Evolutionary conservation across 805 yeast genomes (phyloP).

Genomic region (Metschnikowia kunwiensis): DNA sequence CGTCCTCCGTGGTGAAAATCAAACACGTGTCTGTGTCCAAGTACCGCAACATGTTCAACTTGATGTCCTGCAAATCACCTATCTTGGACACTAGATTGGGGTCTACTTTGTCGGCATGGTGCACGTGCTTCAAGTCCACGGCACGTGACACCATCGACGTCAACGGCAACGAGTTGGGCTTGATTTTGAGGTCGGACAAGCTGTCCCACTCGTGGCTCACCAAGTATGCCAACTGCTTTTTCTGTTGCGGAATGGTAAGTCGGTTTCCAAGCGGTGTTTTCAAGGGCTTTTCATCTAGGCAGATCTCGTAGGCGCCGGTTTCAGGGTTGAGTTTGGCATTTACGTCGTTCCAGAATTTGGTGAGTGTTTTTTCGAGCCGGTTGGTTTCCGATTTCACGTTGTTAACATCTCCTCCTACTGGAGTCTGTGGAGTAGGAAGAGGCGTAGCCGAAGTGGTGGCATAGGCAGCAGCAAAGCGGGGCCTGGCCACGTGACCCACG

Average conservation of each 20-base stretch:
- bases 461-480: too few relatives aligned
- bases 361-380: constrained; percentile 62
- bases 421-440: constrained; percentile 9
- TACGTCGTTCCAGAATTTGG: constrained; percentile 81
- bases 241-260: constrained; percentile 57
- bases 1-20: constrained; percentile 75
- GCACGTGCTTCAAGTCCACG: constrained; percentile 56
- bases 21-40: constrained; percentile 92
- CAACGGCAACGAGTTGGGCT: constrained; percentile 77
- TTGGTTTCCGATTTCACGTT: constrained; percentile 62
- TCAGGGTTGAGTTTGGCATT: constrained; percentile 32
- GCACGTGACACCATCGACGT: constrained; percentile 87
- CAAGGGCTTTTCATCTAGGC: constrained; percentile 71
- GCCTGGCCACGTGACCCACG: too few relatives aligned
- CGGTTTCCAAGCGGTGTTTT: constrained; percentile 81
- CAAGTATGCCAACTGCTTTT: constrained; percentile 65
- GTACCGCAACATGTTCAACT: constrained; percentile 65
- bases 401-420: constrained; percentile 42
- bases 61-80: constrained; percentile 58
- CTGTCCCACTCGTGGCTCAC: constrained; percentile 86
- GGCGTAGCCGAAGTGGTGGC: constrained; percentile 6
- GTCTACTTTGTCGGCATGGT: constrained; percentile 33
- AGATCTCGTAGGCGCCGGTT: constrained; percentile 45
- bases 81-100: constrained; percentile 54
- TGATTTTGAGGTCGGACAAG: constrained; percentile 60